Base-by-base conservation (phyloP, 148 eudicot genomes). In the Arctostaphylos glauca region DNA sequence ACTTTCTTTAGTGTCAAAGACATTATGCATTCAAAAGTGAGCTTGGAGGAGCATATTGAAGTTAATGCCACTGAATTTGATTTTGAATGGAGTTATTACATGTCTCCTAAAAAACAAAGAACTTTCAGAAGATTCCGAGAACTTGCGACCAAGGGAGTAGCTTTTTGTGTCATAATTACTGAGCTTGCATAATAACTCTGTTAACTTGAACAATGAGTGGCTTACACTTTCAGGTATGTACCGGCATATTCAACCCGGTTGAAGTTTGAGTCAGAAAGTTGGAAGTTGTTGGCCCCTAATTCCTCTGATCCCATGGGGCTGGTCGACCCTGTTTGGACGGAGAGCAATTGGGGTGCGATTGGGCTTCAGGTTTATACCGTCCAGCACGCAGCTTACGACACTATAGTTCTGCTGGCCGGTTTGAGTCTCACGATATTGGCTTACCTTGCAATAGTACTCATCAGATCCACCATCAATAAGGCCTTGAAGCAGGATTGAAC, bases 221-320 rank as follows among this genome's bases (percentile, higher is more conserved):
- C 50, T 75, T 44, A 75, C 21, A 54, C 55, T 86, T 87, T 75
- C 94, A 94, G 99, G 92, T 94, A 94, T 76, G 91, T 94, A 41
- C 95, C 98, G 14, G 95, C 99, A 74, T 96, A 93, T 85, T 96
- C 99, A 41, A 94, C 98, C 47, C 90, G 98, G 82, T 88, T 96
- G 84, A 88, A 91, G 81, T 96, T 81, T 44, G 95, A 94, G 72
- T 90, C 94, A 41, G 97, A 86, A 59, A 79, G 84, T 21, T 94
- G 99, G 99, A 88, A 80, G 64, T 84, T 96, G 83, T 89, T 94
- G 83, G 90, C 96, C 15, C 83, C 81, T 41, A 92, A 89, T 80
- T 66, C 93, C 49, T 94, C 98, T 12, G 98, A 95, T 84, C 86
- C 90, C 43, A 90, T 92, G 94, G 91, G 92, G 25, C 55, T 78